Percentiles rank a stretch among this genome's conserved stretches.
These are phyloP conservation scores for Kwoniella sp. DNA, from an alignment of 768 basidiomycete genomes.

Conservation along the genomic window DNA sequence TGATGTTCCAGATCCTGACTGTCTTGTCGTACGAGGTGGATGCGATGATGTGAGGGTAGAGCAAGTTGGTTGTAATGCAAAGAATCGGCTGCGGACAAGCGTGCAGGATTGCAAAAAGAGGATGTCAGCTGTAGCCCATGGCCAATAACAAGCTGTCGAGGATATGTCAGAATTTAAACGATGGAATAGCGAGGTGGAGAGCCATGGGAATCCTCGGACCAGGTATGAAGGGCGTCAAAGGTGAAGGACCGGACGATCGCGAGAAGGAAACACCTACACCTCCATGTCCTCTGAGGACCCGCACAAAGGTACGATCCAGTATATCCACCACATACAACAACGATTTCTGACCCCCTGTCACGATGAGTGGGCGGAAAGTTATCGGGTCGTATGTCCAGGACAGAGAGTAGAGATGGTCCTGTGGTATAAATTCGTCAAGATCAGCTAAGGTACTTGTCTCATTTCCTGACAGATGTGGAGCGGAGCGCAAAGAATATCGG, in stretches of 20 bases:
- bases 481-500: no score
- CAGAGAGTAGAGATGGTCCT: conserved; percentile 34
- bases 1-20: conserved; percentile 47
- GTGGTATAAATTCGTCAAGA: background rate
- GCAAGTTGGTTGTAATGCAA: conserved; percentile 27
- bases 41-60: conserved; percentile 43
- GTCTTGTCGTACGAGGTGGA: conserved; percentile 48
- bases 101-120: no score
- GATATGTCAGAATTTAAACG: no score
- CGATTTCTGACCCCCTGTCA: conserved; percentile 30
- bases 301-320: conserved; percentile 5
- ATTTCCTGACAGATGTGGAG: no score
- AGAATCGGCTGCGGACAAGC: conserved; percentile 39
- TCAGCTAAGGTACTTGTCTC: no score
- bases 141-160: no score
- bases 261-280: conserved; percentile 29
- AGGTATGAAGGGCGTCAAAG: no score
- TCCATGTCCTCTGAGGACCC: conserved; percentile 45
- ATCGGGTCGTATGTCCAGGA: conserved; percentile 46
- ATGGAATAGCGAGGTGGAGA: no score
- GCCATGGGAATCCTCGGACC: no score
- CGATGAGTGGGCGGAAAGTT: conserved; percentile 38
- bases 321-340: conserved; percentile 41
- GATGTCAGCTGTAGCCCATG: no score
- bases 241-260: background rate